Base-by-base conservation (phyloP, 805 yeast genomes). In the Myxozyma neglecta region DNA sequence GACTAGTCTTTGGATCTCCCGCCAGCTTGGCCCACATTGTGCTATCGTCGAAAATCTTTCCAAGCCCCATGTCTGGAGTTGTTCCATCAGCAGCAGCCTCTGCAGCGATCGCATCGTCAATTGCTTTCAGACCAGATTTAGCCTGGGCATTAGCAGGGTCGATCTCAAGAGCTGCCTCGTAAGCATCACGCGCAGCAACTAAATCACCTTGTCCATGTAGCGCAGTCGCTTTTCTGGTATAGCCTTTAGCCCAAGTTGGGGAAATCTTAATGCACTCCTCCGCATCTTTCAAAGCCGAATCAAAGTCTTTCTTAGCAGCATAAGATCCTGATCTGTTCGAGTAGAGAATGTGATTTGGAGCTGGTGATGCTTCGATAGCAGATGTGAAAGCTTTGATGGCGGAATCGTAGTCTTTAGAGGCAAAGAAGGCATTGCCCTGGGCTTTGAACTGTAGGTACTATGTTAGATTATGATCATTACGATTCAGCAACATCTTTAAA, bases 271-370 rank as follows among this genome's bases (percentile, higher is more conserved):
- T 85, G 77, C 97, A 88, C 71, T 88, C 84, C 61, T 89, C 77
- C 16, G 98, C 99, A 75, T 94, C 99, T 50, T 80, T 78, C 63
- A 90, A 79, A 3, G 98, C 99, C 62, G 85, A 78, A 24, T 74
- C 74, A 71, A 86, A 94, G 70, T 91, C 78, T 71, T 85, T 85
- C 77, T 85, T 76, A 6, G 97, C 89, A 4, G 97, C 88, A 71
- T 87, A 87, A 60, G 90, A 83, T 13, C 96, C 99, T 10, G 98
- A 92, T 75, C 99, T 86, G 79, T 94, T 94, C 54, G 97, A 91
- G 74, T 80, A 92, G 57, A 94, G 80, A 16, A 94, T 97, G 73
- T 93, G 97, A 75, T 93, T 94, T 65, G 97, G 96, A 6, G 81
- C 66, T 49, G 86, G 80, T 0, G 97, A 85, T 13, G 83, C 90